Conservation (phyloP, 768 basidiomycete species). For the Termitomyces sp. region DNA sequence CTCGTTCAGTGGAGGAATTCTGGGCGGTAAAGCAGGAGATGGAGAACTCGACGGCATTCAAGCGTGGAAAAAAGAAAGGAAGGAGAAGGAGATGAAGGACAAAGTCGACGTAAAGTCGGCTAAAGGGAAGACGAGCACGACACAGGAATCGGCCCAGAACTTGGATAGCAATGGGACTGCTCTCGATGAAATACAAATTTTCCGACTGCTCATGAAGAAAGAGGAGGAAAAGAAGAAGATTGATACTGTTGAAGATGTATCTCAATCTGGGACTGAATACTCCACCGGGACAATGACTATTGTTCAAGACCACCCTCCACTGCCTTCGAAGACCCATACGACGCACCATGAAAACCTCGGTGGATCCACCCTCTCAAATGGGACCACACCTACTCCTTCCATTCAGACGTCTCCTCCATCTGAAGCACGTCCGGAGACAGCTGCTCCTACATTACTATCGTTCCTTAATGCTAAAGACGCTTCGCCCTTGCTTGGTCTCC, state of each 20-base stretch:
- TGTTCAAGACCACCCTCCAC: neutral
- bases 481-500: neutral
- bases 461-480: conserved; percentile 8
- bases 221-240: conserved; percentile 51
- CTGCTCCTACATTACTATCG: conserved; percentile 6
- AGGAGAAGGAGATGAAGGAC: conserved; percentile 64
- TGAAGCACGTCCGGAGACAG: neutral
- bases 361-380: neutral
- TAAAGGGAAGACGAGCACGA: neutral
- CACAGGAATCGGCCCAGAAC: conserved; percentile 9
- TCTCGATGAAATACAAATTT: conserved; percentile 80
- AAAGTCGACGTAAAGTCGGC: conserved; percentile 24
- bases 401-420: conserved; percentile 4
- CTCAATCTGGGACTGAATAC: neutral
- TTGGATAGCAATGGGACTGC: conserved; percentile 29
- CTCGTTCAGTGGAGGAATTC: conserved; percentile 50
- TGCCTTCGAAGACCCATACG: neutral
- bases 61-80: conserved; percentile 82
- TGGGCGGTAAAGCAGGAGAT: conserved; percentile 53
- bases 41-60: conserved; percentile 82
- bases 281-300: neutral
- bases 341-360: neutral
- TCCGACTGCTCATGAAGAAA: conserved; percentile 79
- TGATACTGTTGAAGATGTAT: conserved; percentile 16
- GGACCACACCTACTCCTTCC: conserved; percentile 1